Conservation (phyloP, 2,329 filamentous ascomycete species). For the Xylariaceae sp. region DNA sequence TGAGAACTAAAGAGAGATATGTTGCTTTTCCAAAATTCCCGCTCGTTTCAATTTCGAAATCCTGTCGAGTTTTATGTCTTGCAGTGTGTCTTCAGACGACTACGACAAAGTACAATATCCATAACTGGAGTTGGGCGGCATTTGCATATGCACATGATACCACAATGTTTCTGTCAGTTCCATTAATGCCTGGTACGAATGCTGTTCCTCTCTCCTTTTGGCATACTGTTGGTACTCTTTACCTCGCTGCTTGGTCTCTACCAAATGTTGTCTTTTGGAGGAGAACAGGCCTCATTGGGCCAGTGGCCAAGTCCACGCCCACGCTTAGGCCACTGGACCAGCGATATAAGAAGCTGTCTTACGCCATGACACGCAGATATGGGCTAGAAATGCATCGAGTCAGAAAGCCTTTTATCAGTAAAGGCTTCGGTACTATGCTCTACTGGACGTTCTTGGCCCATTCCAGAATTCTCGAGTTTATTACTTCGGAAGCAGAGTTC, state of each 20-base stretch:
- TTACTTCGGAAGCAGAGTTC: too few species aligned
- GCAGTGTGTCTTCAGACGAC: not conserved
- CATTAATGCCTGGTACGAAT: constrained; percentile 8
- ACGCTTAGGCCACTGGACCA: not conserved
- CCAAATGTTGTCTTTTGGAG: constrained; percentile 6
- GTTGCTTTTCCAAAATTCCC: constrained; percentile 15
- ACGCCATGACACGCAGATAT: too few species aligned
- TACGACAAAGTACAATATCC: constrained; percentile 5
- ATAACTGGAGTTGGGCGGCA: constrained; percentile 17
- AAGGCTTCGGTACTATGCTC: too few species aligned
- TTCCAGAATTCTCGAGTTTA: too few species aligned
- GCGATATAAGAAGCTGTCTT: not conserved
- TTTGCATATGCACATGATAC: constrained; percentile 20
- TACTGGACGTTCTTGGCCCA: too few species aligned
- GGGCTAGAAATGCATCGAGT: too few species aligned
- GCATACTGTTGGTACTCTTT: not conserved
- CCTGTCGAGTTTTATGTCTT: constrained; percentile 1
- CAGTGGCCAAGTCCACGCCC: not conserved
- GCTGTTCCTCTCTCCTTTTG: not conserved
- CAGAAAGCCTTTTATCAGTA: too few species aligned
- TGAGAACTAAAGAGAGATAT: too few species aligned
- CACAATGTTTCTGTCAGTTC: constrained; percentile 12
- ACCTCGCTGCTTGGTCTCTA: not conserved
- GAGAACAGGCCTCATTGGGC: not conserved
- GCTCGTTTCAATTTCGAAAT: constrained; percentile 1